Conservation (phyloP, 2,329 filamentous ascomycete genomes). For the Penicillium sp. region DNA sequence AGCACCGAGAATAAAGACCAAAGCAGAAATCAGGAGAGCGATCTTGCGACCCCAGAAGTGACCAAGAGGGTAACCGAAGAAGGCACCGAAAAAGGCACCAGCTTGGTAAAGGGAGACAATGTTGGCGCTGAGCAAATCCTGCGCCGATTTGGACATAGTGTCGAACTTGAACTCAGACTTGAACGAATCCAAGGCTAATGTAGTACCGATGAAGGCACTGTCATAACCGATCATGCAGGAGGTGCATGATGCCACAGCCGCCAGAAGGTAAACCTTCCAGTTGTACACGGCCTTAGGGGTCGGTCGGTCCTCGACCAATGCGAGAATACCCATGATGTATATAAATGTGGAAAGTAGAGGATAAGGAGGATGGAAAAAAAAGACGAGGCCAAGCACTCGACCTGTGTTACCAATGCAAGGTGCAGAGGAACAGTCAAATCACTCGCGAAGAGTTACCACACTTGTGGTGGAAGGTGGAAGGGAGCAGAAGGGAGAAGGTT, state of each 20-base stretch:
- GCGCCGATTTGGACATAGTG: constrained; percentile 36
- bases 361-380: background rate
- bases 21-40: constrained; percentile 61
- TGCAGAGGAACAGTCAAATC: constrained; percentile 10
- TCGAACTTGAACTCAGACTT: constrained; percentile 66
- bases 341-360: background rate
- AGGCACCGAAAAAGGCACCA: constrained; percentile 78
- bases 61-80: constrained; percentile 65
- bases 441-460: constrained; percentile 6
- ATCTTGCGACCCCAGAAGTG: constrained; percentile 68
- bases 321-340: constrained; percentile 40
- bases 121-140: constrained; percentile 65
- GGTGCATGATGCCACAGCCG: constrained; percentile 56
- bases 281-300: constrained; percentile 61
- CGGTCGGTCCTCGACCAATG: constrained; percentile 48
- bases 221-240: constrained; percentile 65
- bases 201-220: constrained; percentile 77
- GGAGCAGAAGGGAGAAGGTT: background rate
- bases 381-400: background rate
- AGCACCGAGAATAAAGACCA: constrained; percentile 69
- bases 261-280: constrained; percentile 58
- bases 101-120: constrained; percentile 82
- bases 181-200: constrained; percentile 70
- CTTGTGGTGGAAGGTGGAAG: background rate
- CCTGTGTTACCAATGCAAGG: constrained; percentile 6